Evolutionary conservation across 2,329 filamentous ascomycete genomes (phyloP), one percentile per base, ranked within the genome.

Genomic region (Cladosporium phlei): DNA sequence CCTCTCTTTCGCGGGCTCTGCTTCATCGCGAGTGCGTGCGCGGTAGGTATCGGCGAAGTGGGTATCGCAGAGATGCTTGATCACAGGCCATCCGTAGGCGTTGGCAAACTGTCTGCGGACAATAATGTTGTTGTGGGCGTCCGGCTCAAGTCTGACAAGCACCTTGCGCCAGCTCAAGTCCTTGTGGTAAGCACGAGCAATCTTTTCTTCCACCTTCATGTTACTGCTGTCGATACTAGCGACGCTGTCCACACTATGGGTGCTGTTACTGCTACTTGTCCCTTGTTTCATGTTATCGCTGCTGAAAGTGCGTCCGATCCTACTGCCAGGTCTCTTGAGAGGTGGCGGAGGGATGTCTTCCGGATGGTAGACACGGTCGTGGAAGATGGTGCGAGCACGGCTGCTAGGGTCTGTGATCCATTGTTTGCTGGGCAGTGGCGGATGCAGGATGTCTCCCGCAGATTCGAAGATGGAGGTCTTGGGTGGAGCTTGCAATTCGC

Each of bases 51-150:
- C 86, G 45, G 82, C 86, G 63, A 98, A 98, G 68, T 98, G 93
- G 0, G 88, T 89, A 59, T 97, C 90, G 43, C 93, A 91, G 16
- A 97, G 71, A 67, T 98, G 93, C 68, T 96, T 90, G 39, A 97
- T 74, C 1, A 98, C 93, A 0, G 93, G 93, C 93, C 93, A 98
- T 2, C 93, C 93, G 59, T 95, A 95, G 0, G 93, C 93, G 61
- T 98, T 98, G 47, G 89, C 85, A 65, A 98, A 98, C 83, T 89
- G 95, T 47, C 93, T 84, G 12, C 93, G 85, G 19, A 98, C 93
- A 50, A 97, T 85, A 55, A 98, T 95, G 66, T 98, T 98, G 68
- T 98, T 98, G 70, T 98, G 93, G 0, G 93, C 93, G 67, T 98
- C 93, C 0, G 93, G 93, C 63, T 98, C 91, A 2, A 98, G 75